These are phyloP conservation scores for Insectozyma bohioensis DNA, from an alignment of 1,139 yeast genomes.

Conservation along the genomic window DNA sequence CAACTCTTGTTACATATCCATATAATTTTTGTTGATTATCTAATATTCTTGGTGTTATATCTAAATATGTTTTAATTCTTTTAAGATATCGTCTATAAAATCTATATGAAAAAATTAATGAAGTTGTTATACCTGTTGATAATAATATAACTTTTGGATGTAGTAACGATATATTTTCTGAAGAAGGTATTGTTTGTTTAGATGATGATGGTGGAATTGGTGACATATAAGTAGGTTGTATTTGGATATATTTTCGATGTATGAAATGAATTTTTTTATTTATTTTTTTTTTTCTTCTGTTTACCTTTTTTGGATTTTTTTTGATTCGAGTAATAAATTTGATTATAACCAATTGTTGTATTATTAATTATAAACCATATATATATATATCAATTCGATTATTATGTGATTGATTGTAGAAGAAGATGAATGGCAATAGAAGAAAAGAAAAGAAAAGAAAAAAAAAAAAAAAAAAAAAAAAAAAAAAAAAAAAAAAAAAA, in stretches of 20 bases:
- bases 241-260: not conserved
- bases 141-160: constrained; percentile 44
- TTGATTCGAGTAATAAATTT: too few relatives aligned
- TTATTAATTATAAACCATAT: too few relatives aligned
- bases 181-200: not conserved
- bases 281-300: not conserved
- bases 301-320: too few relatives aligned
- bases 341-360: too few relatives aligned
- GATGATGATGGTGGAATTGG: constrained; percentile 9
- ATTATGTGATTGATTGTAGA: too few relatives aligned
- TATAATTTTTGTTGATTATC: constrained; percentile 41
- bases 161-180: constrained; percentile 24
- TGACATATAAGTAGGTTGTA: constrained; percentile 6
- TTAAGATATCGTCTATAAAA: constrained; percentile 36
- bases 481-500: too few relatives aligned
- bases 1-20: constrained; percentile 88
- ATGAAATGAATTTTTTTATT: too few relatives aligned
- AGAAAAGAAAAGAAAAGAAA: too few relatives aligned
- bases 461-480: too few relatives aligned
- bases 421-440: too few relatives aligned
- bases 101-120: constrained; percentile 30
- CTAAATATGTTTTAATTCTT: constrained; percentile 37
- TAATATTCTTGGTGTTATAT: constrained; percentile 39
- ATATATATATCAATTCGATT: too few relatives aligned
- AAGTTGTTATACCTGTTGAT: constrained; percentile 37